Base-by-base conservation (phyloP, 257 asterid genomes). In the Ocimum tenuiflorum region DNA sequence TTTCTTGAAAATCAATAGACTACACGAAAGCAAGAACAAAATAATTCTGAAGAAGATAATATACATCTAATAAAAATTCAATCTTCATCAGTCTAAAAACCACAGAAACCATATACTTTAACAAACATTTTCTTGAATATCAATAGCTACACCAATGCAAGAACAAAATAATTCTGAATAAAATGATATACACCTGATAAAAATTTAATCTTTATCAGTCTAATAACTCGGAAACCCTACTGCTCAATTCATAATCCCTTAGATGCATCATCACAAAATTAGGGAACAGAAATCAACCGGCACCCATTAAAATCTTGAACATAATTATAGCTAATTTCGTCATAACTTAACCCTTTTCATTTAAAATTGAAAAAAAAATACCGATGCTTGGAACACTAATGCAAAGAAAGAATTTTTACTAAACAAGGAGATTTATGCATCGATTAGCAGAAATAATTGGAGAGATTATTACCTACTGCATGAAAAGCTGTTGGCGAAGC, bases 401-500 rank as follows among this genome's bases (percentile, higher is more conserved):
- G n/a, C n/a, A n/a, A n/a, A n/a, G n/a, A n/a, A n/a, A n/a, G n/a
- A n/a, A n/a, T n/a, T n/a, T n/a, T n/a, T n/a, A n/a, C n/a, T n/a
- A n/a, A n/a, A n/a, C n/a, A n/a, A 36, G 52, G n/a, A 56, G 45
- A 60, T 15, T 12, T 55, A 42, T 27, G n/a, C 29, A 15, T 7
- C 4, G 46, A 54, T 29, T 39, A 60, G 0, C 39, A 24, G 12
- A 19, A 43, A 39, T 15, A 24, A 17, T 58, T 13, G 36, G 67
- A 36, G 22, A 27, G 57, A 27, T 20, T 0, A 42, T 73, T 83
- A 91, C 98, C 98, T 12, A 91, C 98, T 41, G 98, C 98, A 17
- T 91, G 98, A 75, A 89, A 91, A 63, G 96, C 95, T 23, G 98
- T 89, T 19, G 98, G 97, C 14, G 97, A 91, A 75, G 94, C 88